Conservation (phyloP, 495 filamentous ascomycete species). For the Choiromyces venosus region DNA sequence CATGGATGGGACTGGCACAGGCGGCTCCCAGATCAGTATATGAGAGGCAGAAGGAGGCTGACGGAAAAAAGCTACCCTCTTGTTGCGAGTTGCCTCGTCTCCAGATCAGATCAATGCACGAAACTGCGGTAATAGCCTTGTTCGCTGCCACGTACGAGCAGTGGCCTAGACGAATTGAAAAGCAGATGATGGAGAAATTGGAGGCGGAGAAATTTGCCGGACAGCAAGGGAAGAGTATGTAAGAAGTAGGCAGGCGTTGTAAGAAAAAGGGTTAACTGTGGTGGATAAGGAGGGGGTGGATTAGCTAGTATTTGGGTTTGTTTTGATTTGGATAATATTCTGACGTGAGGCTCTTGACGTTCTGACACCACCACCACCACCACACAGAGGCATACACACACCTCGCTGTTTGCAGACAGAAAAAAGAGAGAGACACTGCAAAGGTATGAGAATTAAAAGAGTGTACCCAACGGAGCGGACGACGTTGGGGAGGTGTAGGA, state of each 20-base stretch:
- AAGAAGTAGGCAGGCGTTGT: not conserved
- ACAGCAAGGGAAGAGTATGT: not conserved
- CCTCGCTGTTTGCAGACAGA: not conserved
- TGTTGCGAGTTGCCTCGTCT: not conserved
- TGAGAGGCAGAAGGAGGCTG: not conserved
- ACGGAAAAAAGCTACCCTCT: conserved; percentile 1
- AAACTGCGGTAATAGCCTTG: not conserved
- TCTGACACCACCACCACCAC: no score
- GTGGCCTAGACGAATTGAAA: not conserved
- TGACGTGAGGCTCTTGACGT: not conserved
- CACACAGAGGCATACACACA: not conserved
- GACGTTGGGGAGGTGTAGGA: not conserved
- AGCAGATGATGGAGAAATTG: no score
- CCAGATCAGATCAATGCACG: conserved; percentile 2
- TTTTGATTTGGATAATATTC: not conserved
- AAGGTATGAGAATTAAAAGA: not conserved
- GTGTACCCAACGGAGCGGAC: not conserved
- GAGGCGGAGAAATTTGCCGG: not conserved
- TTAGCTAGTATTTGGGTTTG: not conserved
- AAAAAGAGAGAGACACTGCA: not conserved
- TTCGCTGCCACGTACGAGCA: not conserved
- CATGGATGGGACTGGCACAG: conserved; percentile 2
- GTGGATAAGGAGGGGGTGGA: not conserved
- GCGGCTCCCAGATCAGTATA: not conserved
- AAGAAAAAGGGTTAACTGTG: not conserved